phyloP scores from a whole-genome alignment of 768 basidiomycete species.

The Fomitopsis pulvina region DNA sequence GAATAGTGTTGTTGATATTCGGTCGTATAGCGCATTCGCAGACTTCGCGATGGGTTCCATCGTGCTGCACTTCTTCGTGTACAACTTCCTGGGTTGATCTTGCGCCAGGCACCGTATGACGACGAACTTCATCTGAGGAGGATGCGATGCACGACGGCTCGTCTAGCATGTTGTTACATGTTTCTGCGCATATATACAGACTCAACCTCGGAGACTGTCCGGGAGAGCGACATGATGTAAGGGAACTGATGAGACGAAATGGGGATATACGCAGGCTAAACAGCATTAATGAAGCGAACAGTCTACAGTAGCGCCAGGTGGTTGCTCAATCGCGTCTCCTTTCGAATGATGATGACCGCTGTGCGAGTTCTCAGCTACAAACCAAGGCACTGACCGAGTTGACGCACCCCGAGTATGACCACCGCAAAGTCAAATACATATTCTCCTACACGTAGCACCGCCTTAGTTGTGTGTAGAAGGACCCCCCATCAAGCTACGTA shows the following conservation, averaged over 20 bases:
- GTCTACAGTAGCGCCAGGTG: background rate
- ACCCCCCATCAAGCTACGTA: conserved; percentile 25
- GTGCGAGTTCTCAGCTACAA: background rate
- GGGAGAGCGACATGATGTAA: background rate
- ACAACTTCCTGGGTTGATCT: conserved; percentile 89
- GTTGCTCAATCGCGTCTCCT: conserved; percentile 25
- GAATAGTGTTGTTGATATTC: too few relatives aligned
- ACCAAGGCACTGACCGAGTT: conserved; percentile 1
- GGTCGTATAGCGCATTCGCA: conserved; percentile 75
- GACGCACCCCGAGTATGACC: conserved; percentile 72
- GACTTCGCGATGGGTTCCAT: conserved; percentile 96
- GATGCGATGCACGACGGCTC: background rate
- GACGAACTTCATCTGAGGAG: background rate
- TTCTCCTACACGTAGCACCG: conserved; percentile 48
- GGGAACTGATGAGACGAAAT: background rate
- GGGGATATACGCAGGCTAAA: background rate
- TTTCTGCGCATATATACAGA: background rate
- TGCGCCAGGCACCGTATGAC: background rate
- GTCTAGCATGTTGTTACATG: background rate
- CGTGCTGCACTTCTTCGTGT: conserved; percentile 96
- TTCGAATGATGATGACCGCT: conserved; percentile 77
- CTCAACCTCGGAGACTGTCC: background rate
- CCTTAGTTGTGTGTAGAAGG: background rate
- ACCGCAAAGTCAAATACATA: conserved; percentile 84
- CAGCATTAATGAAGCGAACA: background rate